These are phyloP conservation scores for Syncephalastrum sp. DNA, from an alignment of 371 early-diverging fungal genomes.

Conservation along the genomic window DNA sequence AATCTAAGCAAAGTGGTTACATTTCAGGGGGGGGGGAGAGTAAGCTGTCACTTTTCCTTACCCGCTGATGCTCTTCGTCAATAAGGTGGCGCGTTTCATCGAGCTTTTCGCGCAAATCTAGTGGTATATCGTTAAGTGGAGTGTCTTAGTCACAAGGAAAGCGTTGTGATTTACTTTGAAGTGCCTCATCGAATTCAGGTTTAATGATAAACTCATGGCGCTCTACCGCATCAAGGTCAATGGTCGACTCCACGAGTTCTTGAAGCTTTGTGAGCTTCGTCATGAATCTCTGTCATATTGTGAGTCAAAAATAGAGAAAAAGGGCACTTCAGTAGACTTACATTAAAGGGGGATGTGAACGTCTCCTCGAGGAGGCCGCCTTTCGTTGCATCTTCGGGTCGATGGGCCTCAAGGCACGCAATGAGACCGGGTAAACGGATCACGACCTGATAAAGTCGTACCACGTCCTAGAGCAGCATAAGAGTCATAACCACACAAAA, in stretches of 20 bases:
- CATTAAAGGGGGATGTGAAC: conserved; percentile 19
- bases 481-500: not conserved
- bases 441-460: conserved; percentile 88
- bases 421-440: conserved; percentile 72
- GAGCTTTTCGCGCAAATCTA: conserved; percentile 67
- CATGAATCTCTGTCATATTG: conserved; percentile 36
- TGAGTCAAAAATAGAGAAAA: not conserved
- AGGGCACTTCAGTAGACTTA: not conserved
- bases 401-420: conserved; percentile 49
- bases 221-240: conserved; percentile 87
- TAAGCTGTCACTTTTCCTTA: conserved; percentile 6
- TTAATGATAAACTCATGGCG: conserved; percentile 89
- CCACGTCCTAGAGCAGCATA: conserved; percentile 65
- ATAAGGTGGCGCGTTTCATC: conserved; percentile 55
- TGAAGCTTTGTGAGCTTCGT: conserved; percentile 62
- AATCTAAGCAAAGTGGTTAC: conserved; percentile 25
- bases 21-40: not conserved
- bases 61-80: conserved; percentile 62
- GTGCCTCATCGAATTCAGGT: conserved; percentile 75
- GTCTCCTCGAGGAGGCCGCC: conserved; percentile 21
- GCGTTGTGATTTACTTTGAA: conserved; percentile 58
- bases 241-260: conserved; percentile 84
- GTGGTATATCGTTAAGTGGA: not conserved
- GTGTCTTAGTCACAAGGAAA: not conserved
- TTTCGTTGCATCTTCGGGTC: conserved; percentile 28